Conservation (phyloP, 257 asterid genomes). For the Ajuga chamaepitys region DNA sequence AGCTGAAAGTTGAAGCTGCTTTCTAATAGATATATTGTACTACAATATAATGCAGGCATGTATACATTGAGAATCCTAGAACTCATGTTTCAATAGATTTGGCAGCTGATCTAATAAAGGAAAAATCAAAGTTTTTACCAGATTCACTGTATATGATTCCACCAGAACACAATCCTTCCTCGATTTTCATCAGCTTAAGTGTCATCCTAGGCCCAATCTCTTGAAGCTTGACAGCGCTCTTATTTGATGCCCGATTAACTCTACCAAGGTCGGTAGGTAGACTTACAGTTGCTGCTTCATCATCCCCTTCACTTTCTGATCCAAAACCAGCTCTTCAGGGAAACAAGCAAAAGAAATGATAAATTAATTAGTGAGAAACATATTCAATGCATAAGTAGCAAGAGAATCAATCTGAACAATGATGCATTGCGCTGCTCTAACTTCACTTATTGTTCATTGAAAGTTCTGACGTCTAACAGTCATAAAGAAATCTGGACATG, state of each 20-base stretch:
- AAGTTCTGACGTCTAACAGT: not conserved
- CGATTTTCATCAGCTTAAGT: conserved; percentile 61
- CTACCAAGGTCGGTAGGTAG: conserved; percentile 68
- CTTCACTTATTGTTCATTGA: not conserved
- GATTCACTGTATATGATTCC: conserved; percentile 53
- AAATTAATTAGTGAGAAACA: not conserved
- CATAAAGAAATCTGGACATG: not conserved
- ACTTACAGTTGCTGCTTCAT: conserved; percentile 84
- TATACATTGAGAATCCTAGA: not conserved
- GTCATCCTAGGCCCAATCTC: conserved; percentile 93
- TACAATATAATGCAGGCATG: not conserved
- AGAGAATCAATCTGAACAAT: not conserved
- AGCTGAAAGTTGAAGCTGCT: no score
- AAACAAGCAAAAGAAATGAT: not conserved
- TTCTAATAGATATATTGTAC: not conserved
- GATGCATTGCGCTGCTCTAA: not conserved
- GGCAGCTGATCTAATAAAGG: not conserved
- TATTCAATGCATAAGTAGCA: not conserved
- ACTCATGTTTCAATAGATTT: not conserved
- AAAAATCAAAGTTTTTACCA: conserved; percentile 15
- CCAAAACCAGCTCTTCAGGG: conserved; percentile 77
- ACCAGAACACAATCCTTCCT: conserved; percentile 85
- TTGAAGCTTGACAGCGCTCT: conserved; percentile 92
- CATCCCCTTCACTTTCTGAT: conserved; percentile 94
- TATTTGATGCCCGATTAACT: conserved; percentile 64